These are phyloP conservation scores for Mycena albidolilacea DNA, from an alignment of 768 basidiomycete genomes.

Conservation along the genomic window DNA sequence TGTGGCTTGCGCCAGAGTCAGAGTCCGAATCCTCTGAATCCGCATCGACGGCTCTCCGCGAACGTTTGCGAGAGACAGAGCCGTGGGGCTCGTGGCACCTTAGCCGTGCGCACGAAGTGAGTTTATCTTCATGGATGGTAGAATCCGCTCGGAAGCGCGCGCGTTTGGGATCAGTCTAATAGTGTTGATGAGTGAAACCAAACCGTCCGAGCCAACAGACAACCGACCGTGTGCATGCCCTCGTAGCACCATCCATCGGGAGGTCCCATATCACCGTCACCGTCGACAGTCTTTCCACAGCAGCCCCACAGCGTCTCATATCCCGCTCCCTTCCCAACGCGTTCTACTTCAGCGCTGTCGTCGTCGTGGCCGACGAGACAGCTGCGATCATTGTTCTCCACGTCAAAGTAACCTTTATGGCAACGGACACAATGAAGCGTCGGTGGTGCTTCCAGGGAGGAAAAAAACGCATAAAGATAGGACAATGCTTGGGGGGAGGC, in stretches of 20 bases:
- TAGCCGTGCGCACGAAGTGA: slow-evolving; percentile 69
- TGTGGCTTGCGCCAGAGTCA: slow-evolving; percentile 35
- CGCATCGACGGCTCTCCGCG: slow-evolving; percentile 38
- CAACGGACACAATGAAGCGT: slow-evolving; percentile 82
- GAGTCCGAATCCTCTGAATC: slow-evolving; percentile 41
- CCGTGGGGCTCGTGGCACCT: slow-evolving; percentile 67
- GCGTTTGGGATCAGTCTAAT: slow-evolving; percentile 79
- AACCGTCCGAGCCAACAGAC: slow-evolving; percentile 1
- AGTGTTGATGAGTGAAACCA: slow-evolving; percentile 5
- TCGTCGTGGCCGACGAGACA: slow-evolving; percentile 85
- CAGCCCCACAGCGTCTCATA: slow-evolving; percentile 79
- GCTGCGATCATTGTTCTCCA: slow-evolving; percentile 81
- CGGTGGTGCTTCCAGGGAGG: slow-evolving; percentile 75
- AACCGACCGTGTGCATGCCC: slow-evolving; percentile 78
- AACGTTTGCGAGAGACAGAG: slow-evolving; percentile 49
- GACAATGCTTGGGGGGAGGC: slow-evolving; percentile 58
- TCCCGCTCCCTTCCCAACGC: slow-evolving; percentile 58
- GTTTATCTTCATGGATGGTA: slow-evolving; percentile 75
- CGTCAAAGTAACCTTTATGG: slow-evolving; percentile 77
- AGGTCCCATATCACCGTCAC: slow-evolving; percentile 85
- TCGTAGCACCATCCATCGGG: slow-evolving; percentile 93
- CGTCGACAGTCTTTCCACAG: slow-evolving; percentile 80
- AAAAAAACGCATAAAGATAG: slow-evolving; percentile 71
- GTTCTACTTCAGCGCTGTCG: slow-evolving; percentile 82
- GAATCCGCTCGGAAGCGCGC: slow-evolving; percentile 87